Evolutionary conservation across 257 asterid genomes (phyloP), one percentile per base, ranked within the genome.

Genomic region (Nicotiana otophora): DNA sequence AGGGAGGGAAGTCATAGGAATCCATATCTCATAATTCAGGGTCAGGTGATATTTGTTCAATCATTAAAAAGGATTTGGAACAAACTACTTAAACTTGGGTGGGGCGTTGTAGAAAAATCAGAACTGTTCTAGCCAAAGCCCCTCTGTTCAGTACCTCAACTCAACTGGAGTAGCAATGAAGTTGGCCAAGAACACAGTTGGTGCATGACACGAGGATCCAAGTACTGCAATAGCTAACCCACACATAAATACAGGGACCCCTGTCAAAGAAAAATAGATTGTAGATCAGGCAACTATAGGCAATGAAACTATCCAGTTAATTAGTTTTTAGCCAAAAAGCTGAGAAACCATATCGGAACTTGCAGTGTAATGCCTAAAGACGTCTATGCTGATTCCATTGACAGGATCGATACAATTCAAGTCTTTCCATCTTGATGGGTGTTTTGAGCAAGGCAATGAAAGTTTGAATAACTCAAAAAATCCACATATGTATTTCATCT

Each of bases 111-210:
- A 31, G 58, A 11, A 53, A 42, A 9, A 42, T 42, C 9, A 42
- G 0, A 42, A 42, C 10, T 7, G 48, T 42, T 7, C 48, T 68
- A 68, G 31, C 17, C 54, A 36, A 68, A 36, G 31, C 10, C 31
- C 10, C 55, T 69, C 1, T 69, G 46, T 10, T 36, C 0, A 36
- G 77, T 83, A 92, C 99, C 99, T 92, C 82, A 95, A 85, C 82
- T 95, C 99, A 81, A 94, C 77, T 6, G 98, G 98, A 75, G 99
- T 95, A 34, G 95, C 97, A 72, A 91, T 85, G 69, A 95, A 92
- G 86, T 95, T 95, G 28, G 98, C 89, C 83, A 94, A 88, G 98
- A 95, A 92, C 48, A 95, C 94, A 55, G 98, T 95, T 33, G 99
- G 98, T 83, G 99, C 97, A 87, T 95, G 96, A 64, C 94, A 92